Conservation (phyloP, 2,329 filamentous ascomycete species). For the Cadophora gregata region DNA sequence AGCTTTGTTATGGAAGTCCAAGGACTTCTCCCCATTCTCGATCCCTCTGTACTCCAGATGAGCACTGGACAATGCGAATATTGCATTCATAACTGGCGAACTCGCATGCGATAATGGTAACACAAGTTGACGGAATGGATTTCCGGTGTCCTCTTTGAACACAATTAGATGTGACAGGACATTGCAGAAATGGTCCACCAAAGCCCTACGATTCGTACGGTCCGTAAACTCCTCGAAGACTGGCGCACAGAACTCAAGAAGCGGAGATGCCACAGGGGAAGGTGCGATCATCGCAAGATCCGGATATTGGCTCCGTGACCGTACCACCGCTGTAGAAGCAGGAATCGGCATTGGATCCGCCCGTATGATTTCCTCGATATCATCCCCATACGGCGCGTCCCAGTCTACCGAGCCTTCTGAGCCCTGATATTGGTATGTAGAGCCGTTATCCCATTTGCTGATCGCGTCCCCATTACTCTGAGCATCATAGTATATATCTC, state of each 20-base stretch:
- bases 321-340: constrained; percentile 28
- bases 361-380: constrained; percentile 39
- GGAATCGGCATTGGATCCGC: constrained; percentile 21
- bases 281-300: constrained; percentile 44
- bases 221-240: constrained; percentile 63
- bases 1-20: constrained; percentile 65
- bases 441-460: constrained; percentile 36
- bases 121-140: constrained; percentile 67
- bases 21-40: constrained; percentile 58
- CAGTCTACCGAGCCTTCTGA: constrained; percentile 35
- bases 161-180: constrained; percentile 69
- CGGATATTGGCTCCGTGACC: constrained; percentile 41
- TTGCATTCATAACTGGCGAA: constrained; percentile 75
- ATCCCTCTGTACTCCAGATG: constrained; percentile 75
- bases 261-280: constrained; percentile 39
- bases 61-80: constrained; percentile 83
- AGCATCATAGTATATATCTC: constrained; percentile 25
- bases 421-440: constrained; percentile 34
- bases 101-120: constrained; percentile 63
- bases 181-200: constrained; percentile 69
- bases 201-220: constrained; percentile 57
- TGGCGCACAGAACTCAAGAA: constrained; percentile 58
- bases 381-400: constrained; percentile 31
- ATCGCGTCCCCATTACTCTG: constrained; percentile 21
- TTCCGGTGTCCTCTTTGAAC: constrained; percentile 65